Percentiles rank a stretch among this genome's conserved stretches.
Conservation (phyloP, 176 grass and related monocot genomes). For the Melocanna baccifera region DNA sequence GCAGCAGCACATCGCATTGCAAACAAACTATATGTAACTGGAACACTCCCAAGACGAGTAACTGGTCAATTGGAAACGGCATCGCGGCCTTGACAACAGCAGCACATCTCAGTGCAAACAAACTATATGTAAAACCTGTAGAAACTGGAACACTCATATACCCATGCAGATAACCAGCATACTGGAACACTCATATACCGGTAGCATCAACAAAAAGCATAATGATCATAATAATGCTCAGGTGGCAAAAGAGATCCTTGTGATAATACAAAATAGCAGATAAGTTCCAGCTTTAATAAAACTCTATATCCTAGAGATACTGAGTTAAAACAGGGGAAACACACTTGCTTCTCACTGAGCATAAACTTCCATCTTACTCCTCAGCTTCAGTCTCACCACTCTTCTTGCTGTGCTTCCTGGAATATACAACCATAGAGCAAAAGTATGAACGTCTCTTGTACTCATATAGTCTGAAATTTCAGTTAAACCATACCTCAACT, state of each 20-base stretch:
- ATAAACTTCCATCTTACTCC: constrained; percentile 23
- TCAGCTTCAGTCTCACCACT: constrained; percentile 30
- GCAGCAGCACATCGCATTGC: no score
- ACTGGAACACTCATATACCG: neutral
- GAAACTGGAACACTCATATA: neutral
- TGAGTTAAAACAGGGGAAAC: neutral
- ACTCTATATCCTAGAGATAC: neutral
- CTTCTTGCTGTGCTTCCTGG: constrained; percentile 65
- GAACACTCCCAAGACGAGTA: no score
- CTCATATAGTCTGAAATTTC: no score
- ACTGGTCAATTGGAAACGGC: no score
- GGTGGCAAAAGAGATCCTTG: neutral
- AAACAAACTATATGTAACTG: no score
- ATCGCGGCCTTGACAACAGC: no score
- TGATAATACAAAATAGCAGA: constrained; percentile 1
- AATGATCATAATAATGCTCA: neutral
- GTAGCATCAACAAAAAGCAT: neutral
- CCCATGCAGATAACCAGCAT: neutral
- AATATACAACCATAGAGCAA: no score
- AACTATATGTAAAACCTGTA: neutral
- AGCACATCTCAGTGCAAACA: no score
- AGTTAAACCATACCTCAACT: no score
- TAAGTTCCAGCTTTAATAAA: constrained; percentile 11
- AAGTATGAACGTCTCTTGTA: no score
- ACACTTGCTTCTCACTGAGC: neutral